Percentiles rank a stretch among this genome's conserved stretches.
Evolutionary conservation across 2,329 filamentous ascomycete species (phyloP).

Genomic region (Emergomyces pasteurianus): DNA sequence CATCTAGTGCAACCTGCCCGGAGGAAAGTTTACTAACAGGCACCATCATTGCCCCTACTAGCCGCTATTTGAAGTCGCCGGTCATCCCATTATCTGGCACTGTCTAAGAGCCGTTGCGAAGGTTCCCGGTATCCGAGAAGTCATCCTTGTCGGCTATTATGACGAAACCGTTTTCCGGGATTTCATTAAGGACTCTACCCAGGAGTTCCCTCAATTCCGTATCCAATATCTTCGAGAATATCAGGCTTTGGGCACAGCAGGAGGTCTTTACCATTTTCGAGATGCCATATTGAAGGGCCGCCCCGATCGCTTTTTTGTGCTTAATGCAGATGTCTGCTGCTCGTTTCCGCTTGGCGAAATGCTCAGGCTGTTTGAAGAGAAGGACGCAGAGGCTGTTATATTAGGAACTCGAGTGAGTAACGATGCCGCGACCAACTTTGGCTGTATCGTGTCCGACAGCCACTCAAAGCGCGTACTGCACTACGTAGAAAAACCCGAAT

Average conservation of each 20-base stretch:
- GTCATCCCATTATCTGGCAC: slow-evolving; percentile 97
- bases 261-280: slow-evolving; percentile 96
- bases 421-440: slow-evolving; percentile 89
- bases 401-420: slow-evolving; percentile 83
- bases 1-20: neutral
- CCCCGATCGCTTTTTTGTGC: slow-evolving; percentile 89
- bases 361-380: slow-evolving; percentile 87
- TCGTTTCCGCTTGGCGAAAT: slow-evolving; percentile 94
- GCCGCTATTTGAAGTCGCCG: slow-evolving; percentile 96
- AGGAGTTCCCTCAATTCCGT: slow-evolving; percentile 73
- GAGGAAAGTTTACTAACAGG: neutral
- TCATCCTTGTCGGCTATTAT: slow-evolving; percentile 98
- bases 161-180: slow-evolving; percentile 94
- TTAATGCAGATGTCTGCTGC: slow-evolving; percentile 98
- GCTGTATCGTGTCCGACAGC: slow-evolving; percentile 89
- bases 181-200: slow-evolving; percentile 85
- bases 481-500: slow-evolving; percentile 98
- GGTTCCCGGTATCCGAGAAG: slow-evolving; percentile 85
- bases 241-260: slow-evolving; percentile 87
- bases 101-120: slow-evolving; percentile 85
- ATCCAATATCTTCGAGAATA: slow-evolving; percentile 98
- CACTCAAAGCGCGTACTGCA: slow-evolving; percentile 93
- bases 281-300: slow-evolving; percentile 95
- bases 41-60: slow-evolving; percentile 23
- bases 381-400: slow-evolving; percentile 92